Conservation (phyloP, 257 asterid genomes). For the Solanum chiquidenum region DNA sequence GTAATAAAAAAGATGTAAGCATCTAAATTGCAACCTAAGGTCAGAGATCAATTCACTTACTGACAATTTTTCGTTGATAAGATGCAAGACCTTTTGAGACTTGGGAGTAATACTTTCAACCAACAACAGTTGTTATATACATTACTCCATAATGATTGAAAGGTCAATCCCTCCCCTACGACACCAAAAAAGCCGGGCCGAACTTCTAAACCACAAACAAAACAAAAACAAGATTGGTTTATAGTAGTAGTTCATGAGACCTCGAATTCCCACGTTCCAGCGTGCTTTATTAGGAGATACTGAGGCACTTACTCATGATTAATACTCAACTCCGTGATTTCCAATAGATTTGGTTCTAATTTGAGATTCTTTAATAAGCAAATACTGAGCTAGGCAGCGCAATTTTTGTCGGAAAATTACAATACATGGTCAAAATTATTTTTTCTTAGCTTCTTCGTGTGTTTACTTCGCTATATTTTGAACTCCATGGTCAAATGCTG, state of each 20-base stretch:
- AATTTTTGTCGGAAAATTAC: not conserved
- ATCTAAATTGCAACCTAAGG: not conserved
- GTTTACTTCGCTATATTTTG: not conserved
- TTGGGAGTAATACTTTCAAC: not conserved
- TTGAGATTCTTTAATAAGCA: not conserved
- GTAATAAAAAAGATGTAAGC: not conserved
- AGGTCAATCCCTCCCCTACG: too few relatives aligned
- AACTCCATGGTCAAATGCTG: not conserved
- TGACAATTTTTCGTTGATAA: not conserved
- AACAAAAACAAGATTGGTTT: too few relatives aligned
- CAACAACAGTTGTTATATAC: not conserved
- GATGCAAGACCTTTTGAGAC: not conserved
- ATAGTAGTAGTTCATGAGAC: too few relatives aligned
- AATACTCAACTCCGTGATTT: not conserved
- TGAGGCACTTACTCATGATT: not conserved
- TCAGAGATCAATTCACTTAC: not conserved
- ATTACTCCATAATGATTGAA: not conserved
- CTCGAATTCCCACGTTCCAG: too few relatives aligned
- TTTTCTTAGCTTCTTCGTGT: not conserved
- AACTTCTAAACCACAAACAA: too few relatives aligned
- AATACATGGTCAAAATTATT: not conserved
- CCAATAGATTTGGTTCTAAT: not conserved
- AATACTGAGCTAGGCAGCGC: not conserved
- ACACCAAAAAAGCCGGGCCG: too few relatives aligned
- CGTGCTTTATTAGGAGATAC: not conserved